These are phyloP conservation scores for Hirschioporus abietinus DNA, from an alignment of 768 basidiomycete genomes.

Conservation along the genomic window DNA sequence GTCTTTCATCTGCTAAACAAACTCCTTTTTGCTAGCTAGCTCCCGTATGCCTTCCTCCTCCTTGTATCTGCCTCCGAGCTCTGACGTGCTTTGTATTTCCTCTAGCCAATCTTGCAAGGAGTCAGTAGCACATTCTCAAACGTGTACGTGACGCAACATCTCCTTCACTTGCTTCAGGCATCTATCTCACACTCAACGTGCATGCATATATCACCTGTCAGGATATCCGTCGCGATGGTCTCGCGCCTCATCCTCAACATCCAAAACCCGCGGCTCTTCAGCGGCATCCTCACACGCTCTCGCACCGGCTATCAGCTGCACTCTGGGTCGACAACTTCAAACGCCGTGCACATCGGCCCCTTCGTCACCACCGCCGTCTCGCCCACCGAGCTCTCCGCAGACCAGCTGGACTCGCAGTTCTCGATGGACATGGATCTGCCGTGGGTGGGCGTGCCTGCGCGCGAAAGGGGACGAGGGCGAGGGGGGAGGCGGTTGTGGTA, in stretches of 20 bases:
- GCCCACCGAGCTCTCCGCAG: neutral
- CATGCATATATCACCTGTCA: neutral
- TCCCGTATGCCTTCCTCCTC: neutral
- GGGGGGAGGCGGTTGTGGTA: neutral
- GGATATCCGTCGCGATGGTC: neutral
- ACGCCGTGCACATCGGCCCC: neutral
- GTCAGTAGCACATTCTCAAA: neutral
- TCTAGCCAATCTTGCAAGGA: neutral
- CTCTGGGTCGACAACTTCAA: neutral
- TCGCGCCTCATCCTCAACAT: neutral
- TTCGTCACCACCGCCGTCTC: neutral
- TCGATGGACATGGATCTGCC: neutral
- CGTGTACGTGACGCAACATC: neutral
- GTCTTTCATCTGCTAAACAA: neutral
- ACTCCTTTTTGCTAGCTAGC: neutral
- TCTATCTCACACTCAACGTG: too few relatives aligned
- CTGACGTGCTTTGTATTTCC: neutral
- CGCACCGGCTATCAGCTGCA: too few relatives aligned
- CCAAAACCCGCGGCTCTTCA: neutral
- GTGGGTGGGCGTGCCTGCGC: neutral
- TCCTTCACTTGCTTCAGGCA: neutral
- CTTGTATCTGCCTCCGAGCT: neutral
- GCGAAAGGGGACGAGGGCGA: too few relatives aligned
- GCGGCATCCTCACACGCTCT: neutral
- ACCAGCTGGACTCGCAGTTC: neutral